phyloP scores from a whole-genome alignment of 768 basidiomycete genomes.

The Lentinula boryana region DNA sequence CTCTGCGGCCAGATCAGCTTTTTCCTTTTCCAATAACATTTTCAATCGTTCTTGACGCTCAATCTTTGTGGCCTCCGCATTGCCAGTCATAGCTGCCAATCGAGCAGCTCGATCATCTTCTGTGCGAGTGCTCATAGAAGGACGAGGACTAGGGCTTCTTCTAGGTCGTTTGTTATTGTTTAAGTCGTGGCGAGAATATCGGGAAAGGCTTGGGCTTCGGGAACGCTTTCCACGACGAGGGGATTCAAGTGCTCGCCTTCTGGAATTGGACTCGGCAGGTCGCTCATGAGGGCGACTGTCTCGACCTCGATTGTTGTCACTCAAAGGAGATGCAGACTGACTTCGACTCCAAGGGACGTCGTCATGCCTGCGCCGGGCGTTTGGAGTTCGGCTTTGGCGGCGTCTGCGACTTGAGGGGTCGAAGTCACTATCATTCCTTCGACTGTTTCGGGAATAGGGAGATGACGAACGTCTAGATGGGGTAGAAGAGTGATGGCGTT shows the following conservation, averaged over 20 bases:
- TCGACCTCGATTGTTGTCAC: neutral
- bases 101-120: conserved; percentile 67
- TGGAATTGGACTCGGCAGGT: neutral
- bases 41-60: conserved; percentile 73
- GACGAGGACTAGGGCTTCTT: conserved; percentile 35
- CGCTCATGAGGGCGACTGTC: neutral
- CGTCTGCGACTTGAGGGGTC: conserved; percentile 13
- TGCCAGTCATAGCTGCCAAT: conserved; percentile 83
- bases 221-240: neutral
- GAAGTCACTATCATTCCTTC: conserved; percentile 15
- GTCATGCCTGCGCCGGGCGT: neutral
- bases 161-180: conserved; percentile 45
- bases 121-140: conserved; percentile 14
- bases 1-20: conserved; percentile 69
- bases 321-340: neutral
- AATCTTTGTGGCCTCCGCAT: conserved; percentile 58
- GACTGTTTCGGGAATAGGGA: neutral
- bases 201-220: conserved; percentile 24
- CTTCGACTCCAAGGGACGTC: neutral
- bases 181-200: conserved; percentile 14
- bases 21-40: conserved; percentile 67
- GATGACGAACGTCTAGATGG: conserved; percentile 10
- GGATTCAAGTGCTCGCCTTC: neutral
- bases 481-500: neutral
- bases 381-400: conserved; percentile 19